Percentiles rank a stretch among this genome's conserved stretches.
Conservation (phyloP, 1,139 yeast genomes). For the Saccharomycopsis hybrid region DNA sequence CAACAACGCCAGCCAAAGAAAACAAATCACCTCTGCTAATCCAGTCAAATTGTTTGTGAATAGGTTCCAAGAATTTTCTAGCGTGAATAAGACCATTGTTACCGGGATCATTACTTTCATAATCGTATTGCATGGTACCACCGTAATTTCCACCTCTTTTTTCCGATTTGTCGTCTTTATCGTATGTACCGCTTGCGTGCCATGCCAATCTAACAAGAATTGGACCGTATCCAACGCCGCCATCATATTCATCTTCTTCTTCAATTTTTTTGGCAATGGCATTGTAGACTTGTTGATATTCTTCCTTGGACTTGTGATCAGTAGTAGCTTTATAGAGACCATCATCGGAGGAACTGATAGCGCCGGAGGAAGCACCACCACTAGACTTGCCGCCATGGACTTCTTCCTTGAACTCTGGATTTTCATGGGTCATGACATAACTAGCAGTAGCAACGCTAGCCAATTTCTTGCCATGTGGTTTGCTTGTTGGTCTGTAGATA, state of each 20-base stretch:
- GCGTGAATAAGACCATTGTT: slow-evolving; percentile 70
- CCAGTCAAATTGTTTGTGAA: slow-evolving; percentile 61
- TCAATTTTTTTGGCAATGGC: slow-evolving; percentile 70
- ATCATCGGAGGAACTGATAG: too few species aligned
- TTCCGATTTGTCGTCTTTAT: slow-evolving; percentile 40
- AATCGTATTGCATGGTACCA: slow-evolving; percentile 72
- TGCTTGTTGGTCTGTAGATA: neutral
- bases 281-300: slow-evolving; percentile 74
- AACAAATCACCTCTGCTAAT: slow-evolving; percentile 81
- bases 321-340: slow-evolving; percentile 5
- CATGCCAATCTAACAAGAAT: slow-evolving; percentile 65
- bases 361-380: too few species aligned
- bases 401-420: neutral
- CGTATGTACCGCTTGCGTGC: slow-evolving; percentile 71
- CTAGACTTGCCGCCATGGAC: neutral
- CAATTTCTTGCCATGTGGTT: neutral
- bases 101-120: slow-evolving; percentile 64
- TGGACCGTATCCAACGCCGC: slow-evolving; percentile 65
- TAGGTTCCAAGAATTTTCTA: slow-evolving; percentile 56
- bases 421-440: neutral
- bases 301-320: slow-evolving; percentile 25
- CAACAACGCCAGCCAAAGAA: slow-evolving; percentile 82
- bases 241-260: slow-evolving; percentile 73
- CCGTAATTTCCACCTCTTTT: slow-evolving; percentile 71
- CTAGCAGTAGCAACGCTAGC: slow-evolving; percentile 6